Evolutionary conservation across 2,329 filamentous ascomycete species (phyloP).

Genomic region (Parastagonospora nodorum): DNA sequence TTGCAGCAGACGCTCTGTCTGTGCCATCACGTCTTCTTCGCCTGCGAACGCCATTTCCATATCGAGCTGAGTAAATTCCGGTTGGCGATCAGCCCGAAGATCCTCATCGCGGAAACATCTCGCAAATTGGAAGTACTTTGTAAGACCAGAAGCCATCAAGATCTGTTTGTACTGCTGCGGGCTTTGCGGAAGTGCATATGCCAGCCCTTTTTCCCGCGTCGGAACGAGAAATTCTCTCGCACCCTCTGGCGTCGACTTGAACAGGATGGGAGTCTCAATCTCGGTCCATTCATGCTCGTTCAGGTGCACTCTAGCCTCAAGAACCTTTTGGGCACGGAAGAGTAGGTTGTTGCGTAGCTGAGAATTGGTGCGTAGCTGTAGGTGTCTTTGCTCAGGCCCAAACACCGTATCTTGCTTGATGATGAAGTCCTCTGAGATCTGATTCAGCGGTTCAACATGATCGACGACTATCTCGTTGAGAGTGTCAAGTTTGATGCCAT

Average conservation of each 20-base stretch:
- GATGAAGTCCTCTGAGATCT: conserved; percentile 76
- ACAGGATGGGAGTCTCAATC: conserved; percentile 89
- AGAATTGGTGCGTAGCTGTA: conserved; percentile 79
- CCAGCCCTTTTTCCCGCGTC: conserved; percentile 73
- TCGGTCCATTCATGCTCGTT: conserved; percentile 67
- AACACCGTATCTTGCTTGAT: conserved; percentile 77
- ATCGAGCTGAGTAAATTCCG: conserved; percentile 96
- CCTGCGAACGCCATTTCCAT: conserved; percentile 88
- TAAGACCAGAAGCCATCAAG: conserved; percentile 86
- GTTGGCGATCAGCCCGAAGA: conserved; percentile 86
- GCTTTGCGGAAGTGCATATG: conserved; percentile 92
- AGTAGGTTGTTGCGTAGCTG: conserved; percentile 69
- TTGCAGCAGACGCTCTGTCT: conserved; percentile 60
- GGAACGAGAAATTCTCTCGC: conserved; percentile 94
- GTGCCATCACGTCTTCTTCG: conserved; percentile 70
- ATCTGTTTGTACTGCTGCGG: conserved; percentile 99
- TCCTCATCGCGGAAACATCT: conserved; percentile 96
- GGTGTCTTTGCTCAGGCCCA: conserved; percentile 73
- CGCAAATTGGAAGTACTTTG: conserved; percentile 88
- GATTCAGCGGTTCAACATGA: conserved; percentile 70
- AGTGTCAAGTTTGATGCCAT: conserved; percentile 40
- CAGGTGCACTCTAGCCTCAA: conserved; percentile 61
- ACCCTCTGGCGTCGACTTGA: conserved; percentile 97
- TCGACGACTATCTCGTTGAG: conserved; percentile 65
- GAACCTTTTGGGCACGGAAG: conserved; percentile 68